Base-by-base conservation (phyloP, 2,329 filamentous ascomycete species). In the Fusarium sp. region DNA sequence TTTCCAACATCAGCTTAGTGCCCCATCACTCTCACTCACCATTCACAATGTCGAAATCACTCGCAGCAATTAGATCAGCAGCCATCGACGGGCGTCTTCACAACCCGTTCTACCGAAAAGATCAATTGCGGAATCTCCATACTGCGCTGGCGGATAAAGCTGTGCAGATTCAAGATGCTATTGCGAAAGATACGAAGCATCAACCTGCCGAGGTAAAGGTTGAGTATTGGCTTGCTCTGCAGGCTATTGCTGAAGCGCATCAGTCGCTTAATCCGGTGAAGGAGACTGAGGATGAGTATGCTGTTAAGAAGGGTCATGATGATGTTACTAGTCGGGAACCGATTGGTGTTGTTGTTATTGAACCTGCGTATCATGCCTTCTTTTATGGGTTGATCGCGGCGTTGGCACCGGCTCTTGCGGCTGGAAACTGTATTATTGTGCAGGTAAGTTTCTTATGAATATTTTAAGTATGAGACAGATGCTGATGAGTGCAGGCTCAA, bases 141-240 rank as follows among this genome's bases (percentile, higher is more conserved):
- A 58, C 23, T n/a, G 31, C 60, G 0, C 39, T 76, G 14, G 63
- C 66, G 0, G 62, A 73, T 11, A 64, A 69, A 18, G 66, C 73
- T 8, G 23, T 52, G 1, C 42, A 70, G 11, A 73, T 76, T 3
- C 67, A 72, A 56, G 69, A 74, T 19, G 69, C 73, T 9, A 76
- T 76, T 37, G 23, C 62, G 15, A 73, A 69, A 7, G 74, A 76
- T 48, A 72, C 74, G 1, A 67, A 33, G 10, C 45, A 72, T 15
- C 65, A 62, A 4, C 29, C 62, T 33, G 70, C 66, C 7, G 74
- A 76, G 41, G 59, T 76, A 4, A 72, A 76, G 14, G 63, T 66
- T 21, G 74, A 76, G 48, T 76, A 73, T 35, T 76, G 65, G 60
- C 73, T 76, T 35, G 70, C 73, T 8, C 7, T 76, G 5, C 69